Conservation (phyloP, 2,329 filamentous ascomycete species). For the Sporothrix protearum region DNA sequence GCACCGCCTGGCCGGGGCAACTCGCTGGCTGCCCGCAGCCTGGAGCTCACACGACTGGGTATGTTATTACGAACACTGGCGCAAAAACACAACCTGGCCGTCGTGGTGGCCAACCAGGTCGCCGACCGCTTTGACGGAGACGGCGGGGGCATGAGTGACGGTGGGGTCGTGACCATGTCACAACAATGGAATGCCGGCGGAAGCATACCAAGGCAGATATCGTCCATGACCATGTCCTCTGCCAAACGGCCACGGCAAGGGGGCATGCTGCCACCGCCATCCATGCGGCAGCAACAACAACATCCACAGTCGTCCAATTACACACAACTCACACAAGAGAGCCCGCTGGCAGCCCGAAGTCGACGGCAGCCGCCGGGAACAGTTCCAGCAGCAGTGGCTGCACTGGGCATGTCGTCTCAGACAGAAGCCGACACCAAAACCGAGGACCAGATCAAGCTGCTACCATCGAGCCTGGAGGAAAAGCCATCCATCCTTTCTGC, state of each 20-base stretch:
- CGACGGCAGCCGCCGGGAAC: constrained; percentile 33
- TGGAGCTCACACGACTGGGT: constrained; percentile 73
- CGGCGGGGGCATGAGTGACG: background rate
- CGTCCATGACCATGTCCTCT: constrained; percentile 21
- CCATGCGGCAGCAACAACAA: constrained; percentile 24
- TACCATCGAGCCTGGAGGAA: constrained; percentile 36
- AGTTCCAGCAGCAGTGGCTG: background rate
- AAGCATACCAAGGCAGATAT: constrained; percentile 3
- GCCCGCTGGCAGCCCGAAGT: constrained; percentile 49
- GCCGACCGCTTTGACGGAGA: constrained; percentile 70
- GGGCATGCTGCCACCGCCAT: background rate
- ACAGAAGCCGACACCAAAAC: constrained; percentile 24
- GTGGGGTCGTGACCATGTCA: constrained; percentile 18
- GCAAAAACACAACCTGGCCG: constrained; percentile 66
- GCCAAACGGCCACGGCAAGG: constrained; percentile 24
- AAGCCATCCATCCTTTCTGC: constrained; percentile 28
- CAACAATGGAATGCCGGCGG: constrained; percentile 8
- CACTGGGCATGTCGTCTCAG: constrained; percentile 41
- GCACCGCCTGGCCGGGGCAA: background rate
- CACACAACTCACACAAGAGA: constrained; percentile 40
- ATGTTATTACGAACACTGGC: constrained; percentile 73
- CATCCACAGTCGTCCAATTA: background rate
- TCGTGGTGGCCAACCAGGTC: constrained; percentile 94
- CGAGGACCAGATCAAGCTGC: constrained; percentile 33
- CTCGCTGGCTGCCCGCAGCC: constrained; percentile 67